Conservation (phyloP, 495 filamentous ascomycete genomes). For the Podospora sp. region DNA sequence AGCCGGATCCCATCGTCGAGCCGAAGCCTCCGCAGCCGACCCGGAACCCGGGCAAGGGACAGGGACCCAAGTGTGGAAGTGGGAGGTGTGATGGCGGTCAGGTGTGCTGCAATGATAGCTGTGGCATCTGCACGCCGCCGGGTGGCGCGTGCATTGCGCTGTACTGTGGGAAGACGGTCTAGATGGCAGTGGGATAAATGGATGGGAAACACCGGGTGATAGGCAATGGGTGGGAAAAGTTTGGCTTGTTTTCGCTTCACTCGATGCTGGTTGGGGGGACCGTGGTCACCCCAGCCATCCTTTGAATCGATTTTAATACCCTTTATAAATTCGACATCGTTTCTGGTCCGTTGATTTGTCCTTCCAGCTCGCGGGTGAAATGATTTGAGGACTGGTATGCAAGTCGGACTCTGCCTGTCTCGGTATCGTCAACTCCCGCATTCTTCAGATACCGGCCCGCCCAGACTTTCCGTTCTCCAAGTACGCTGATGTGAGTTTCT, state of each 20-base stretch:
- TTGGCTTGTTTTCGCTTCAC: neutral
- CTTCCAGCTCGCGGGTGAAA: no score
- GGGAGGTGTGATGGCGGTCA: slow-evolving; percentile 20
- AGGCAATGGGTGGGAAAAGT: neutral
- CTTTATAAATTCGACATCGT: no score
- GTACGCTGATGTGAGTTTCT: neutral
- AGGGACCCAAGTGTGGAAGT: slow-evolving; percentile 25
- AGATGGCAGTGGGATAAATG: neutral
- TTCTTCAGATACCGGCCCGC: neutral
- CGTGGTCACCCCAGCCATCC: no score
- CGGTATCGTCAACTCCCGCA: neutral
- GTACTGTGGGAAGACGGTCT: slow-evolving; percentile 18
- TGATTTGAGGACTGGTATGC: no score
- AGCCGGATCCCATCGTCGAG: neutral
- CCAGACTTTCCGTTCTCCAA: neutral
- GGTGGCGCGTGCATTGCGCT: slow-evolving; percentile 26
- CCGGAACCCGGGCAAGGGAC: neutral
- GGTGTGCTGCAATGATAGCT: slow-evolving; percentile 34
- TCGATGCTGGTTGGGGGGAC: no score
- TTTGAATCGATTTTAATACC: neutral
- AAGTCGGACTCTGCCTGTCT: no score
- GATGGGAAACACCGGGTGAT: neutral
- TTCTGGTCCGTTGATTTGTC: no score
- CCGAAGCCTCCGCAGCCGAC: neutral
- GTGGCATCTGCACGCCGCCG: slow-evolving; percentile 27